Conservation (phyloP, 2,329 filamentous ascomycete genomes). For the Metarhizium brunneum region DNA sequence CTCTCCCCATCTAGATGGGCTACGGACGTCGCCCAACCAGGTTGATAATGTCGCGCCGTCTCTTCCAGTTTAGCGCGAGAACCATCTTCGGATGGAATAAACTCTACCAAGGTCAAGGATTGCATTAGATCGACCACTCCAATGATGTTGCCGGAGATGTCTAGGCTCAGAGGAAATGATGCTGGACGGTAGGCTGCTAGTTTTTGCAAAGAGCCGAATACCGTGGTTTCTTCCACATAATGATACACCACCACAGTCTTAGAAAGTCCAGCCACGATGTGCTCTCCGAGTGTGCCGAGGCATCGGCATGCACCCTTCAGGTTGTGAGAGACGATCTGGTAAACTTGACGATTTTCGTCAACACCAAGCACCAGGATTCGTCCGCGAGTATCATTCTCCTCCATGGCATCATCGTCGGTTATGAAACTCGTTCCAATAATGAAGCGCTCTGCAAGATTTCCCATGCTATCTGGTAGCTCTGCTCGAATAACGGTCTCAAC, state of each 20-base stretch:
- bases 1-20: slow-evolving; percentile 61
- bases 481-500: slow-evolving; percentile 78
- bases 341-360: slow-evolving; percentile 62
- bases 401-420: slow-evolving; percentile 45
- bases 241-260: slow-evolving; percentile 66
- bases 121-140: slow-evolving; percentile 92
- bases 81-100: slow-evolving; percentile 46
- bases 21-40: slow-evolving; percentile 73
- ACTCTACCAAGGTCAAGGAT: slow-evolving; percentile 72
- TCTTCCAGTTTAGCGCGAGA: slow-evolving; percentile 59
- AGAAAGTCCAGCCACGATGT: slow-evolving; percentile 77
- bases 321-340: slow-evolving; percentile 57
- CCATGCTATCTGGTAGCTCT: slow-evolving; percentile 52
- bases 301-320: slow-evolving; percentile 76
- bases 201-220: slow-evolving; percentile 53
- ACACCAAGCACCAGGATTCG: slow-evolving; percentile 81
- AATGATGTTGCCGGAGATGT: slow-evolving; percentile 64
- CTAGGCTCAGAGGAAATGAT: slow-evolving; percentile 74
- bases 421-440: slow-evolving; percentile 83
- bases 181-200: slow-evolving; percentile 70
- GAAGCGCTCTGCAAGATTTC: slow-evolving; percentile 63
- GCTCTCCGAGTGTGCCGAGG: slow-evolving; percentile 62
- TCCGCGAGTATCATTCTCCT: slow-evolving; percentile 45
- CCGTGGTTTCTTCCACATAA: slow-evolving; percentile 47
- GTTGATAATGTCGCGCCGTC: slow-evolving; percentile 70